A percentile compares a stretch with the other conserved stretches of the same genome.
Conservation (phyloP, 768 basidiomycete genomes). For the Lyophyllum atratum region DNA sequence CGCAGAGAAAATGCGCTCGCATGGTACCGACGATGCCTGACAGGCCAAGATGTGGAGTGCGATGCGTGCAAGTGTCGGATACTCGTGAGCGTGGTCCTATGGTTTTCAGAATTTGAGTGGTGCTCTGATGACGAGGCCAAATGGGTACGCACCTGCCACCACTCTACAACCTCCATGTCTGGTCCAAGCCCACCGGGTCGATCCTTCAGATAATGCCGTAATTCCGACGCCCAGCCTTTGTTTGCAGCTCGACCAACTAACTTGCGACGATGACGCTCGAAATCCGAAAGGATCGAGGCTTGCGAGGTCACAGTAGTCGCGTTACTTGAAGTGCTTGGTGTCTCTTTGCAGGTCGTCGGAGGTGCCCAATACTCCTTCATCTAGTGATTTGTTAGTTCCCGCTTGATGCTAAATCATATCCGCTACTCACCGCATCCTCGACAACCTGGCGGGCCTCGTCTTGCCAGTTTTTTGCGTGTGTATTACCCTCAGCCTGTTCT, state of each 20-base stretch:
- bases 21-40: conserved; percentile 21
- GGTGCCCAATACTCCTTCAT: conserved; percentile 14
- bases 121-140: no score
- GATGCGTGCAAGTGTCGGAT: conserved; percentile 16
- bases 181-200: conserved; percentile 6
- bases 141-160: conserved; percentile 15
- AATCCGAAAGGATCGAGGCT: conserved; percentile 1
- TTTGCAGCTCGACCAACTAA: not conserved
- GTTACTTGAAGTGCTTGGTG: not conserved
- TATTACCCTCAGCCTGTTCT: conserved; percentile 14
- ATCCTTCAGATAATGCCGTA: conserved; percentile 10
- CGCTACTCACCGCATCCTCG: conserved; percentile 6
- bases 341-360: not conserved
- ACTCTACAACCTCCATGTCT: conserved; percentile 15
- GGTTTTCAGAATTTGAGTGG: no score
- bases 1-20: conserved; percentile 17
- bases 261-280: not conserved
- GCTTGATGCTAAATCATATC: not conserved
- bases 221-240: conserved; percentile 9
- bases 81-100: conserved; percentile 5
- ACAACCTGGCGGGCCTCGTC: conserved; percentile 18
- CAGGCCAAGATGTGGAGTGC: conserved; percentile 17
- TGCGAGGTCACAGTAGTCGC: not conserved
- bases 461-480: conserved; percentile 18
- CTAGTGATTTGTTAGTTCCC: conserved; percentile 5